phyloP scores from a whole-genome alignment of 352 stramenopile genomes.

The Phytophthora aleatoria region DNA sequence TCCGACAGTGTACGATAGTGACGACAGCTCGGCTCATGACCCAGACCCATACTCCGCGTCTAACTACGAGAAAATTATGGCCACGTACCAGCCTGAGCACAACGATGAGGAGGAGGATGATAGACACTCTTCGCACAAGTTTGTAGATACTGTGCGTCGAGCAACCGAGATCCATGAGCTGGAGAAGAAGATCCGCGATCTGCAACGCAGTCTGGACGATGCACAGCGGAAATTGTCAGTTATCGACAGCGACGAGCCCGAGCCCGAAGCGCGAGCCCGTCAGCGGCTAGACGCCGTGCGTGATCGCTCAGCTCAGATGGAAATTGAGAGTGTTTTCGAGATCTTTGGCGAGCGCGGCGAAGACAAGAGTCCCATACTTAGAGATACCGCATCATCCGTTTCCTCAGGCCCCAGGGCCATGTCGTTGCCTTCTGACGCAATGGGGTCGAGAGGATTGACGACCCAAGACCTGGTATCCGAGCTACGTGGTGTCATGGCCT shows the following conservation, averaged over 20 bases:
- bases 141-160: slow-evolving; percentile 31
- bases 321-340: slow-evolving; percentile 62
- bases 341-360: slow-evolving; percentile 45
- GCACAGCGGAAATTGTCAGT: slow-evolving; percentile 69
- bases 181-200: slow-evolving; percentile 66
- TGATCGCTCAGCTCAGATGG: slow-evolving; percentile 46
- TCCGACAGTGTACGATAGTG: slow-evolving; percentile 35
- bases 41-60: slow-evolving; percentile 59
- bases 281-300: slow-evolving; percentile 43
- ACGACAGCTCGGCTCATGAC: slow-evolving; percentile 28
- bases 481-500: slow-evolving; percentile 70
- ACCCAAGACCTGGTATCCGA: slow-evolving; percentile 60
- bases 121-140: slow-evolving; percentile 19
- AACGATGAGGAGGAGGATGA: slow-evolving; percentile 41
- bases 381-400: slow-evolving; percentile 17
- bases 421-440: slow-evolving; percentile 24
- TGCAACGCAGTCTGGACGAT: slow-evolving; percentile 61
- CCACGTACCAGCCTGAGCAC: slow-evolving; percentile 36
- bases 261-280: slow-evolving; percentile 42
- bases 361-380: slow-evolving; percentile 11
- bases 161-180: slow-evolving; percentile 51
- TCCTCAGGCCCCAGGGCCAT: slow-evolving; percentile 19
- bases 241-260: slow-evolving; percentile 56
- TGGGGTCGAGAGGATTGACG: slow-evolving; percentile 32
- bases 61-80: slow-evolving; percentile 75